Percentiles rank a stretch among this genome's conserved stretches.
Evolutionary conservation across 192 early-diverging fungal genomes (phyloP).

Genomic region (Chytriomyces hyalinus): DNA sequence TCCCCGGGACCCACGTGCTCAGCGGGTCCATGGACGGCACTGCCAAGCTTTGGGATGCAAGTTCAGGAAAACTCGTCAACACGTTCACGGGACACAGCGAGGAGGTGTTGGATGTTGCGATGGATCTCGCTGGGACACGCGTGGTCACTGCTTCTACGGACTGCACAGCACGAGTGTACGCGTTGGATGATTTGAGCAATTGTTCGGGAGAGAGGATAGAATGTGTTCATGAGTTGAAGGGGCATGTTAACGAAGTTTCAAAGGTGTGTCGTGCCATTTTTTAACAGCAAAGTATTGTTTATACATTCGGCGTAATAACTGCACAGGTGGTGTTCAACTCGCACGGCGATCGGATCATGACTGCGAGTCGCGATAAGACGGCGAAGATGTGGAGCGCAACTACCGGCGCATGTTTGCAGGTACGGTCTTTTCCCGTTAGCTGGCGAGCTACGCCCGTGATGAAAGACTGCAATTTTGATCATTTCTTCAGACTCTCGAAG

Average conservation of each 20-base stretch:
- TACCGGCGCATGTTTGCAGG: slow-evolving; percentile 48
- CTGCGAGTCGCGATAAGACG: slow-evolving; percentile 51
- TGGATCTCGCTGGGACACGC: slow-evolving; percentile 35
- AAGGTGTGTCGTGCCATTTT: slow-evolving; percentile 41
- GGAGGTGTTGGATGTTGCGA: slow-evolving; percentile 54
- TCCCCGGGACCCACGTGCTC: slow-evolving; percentile 31
- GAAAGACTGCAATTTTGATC: too few species aligned
- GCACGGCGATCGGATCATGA: slow-evolving; percentile 43
- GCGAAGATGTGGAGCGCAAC: slow-evolving; percentile 47
- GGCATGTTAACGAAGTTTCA: slow-evolving; percentile 54
- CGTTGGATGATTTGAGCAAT: slow-evolving; percentile 25
- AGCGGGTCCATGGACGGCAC: slow-evolving; percentile 56
- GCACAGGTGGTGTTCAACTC: slow-evolving; percentile 52
- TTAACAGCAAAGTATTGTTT: background rate
- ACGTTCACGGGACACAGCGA: slow-evolving; percentile 56
- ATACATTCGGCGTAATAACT: background rate
- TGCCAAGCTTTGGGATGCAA: slow-evolving; percentile 53
- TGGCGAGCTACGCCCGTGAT: background rate
- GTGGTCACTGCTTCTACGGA: slow-evolving; percentile 53
- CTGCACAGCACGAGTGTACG: slow-evolving; percentile 39
- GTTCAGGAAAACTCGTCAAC: slow-evolving; percentile 37
- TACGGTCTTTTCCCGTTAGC: background rate
- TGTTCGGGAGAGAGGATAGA: slow-evolving; percentile 24
- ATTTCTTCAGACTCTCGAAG: slow-evolving; percentile 35
- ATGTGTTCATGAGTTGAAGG: slow-evolving; percentile 36